Evolutionary conservation across 225 moss, liverwort and hornwort genomes (phyloP).

Genomic region (Sphagnum tenellum): DNA sequence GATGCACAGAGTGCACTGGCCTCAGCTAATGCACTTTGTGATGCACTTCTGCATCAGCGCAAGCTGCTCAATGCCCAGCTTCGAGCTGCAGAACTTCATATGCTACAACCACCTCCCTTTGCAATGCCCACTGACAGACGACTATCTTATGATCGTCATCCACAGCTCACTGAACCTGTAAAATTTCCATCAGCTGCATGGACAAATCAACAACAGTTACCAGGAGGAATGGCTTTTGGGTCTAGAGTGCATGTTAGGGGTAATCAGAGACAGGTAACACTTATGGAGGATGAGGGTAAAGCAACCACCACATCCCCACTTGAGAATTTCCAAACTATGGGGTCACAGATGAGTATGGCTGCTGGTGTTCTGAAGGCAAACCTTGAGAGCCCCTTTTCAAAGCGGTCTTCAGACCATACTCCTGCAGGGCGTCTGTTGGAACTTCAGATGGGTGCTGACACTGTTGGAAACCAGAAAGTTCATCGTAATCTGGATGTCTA

Average conservation of each 20-base stretch:
- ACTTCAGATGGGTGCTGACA: slow-evolving; percentile 4
- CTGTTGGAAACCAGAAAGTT: background rate
- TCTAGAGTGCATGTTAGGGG: background rate
- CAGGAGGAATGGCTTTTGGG: slow-evolving; percentile 2
- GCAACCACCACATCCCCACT: too few species aligned
- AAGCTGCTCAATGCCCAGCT: slow-evolving; percentile 41
- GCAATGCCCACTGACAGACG: slow-evolving; percentile 15
- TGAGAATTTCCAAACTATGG: slow-evolving; percentile 6
- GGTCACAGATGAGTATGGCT: slow-evolving; percentile 20
- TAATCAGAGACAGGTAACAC: background rate
- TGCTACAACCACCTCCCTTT: slow-evolving; percentile 19
- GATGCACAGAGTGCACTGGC: slow-evolving; percentile 55
- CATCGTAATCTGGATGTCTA: background rate
- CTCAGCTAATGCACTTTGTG: slow-evolving; percentile 43
- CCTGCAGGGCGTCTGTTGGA: slow-evolving; percentile 4
- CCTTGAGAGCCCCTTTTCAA: slow-evolving; percentile 6
- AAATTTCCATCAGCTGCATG: slow-evolving; percentile 5
- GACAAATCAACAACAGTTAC: slow-evolving; percentile 4
- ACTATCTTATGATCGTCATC: slow-evolving; percentile 14
- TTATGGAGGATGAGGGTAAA: too few species aligned
- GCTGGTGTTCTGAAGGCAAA: slow-evolving; percentile 23
- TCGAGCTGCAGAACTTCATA: slow-evolving; percentile 37
- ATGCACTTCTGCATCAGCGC: slow-evolving; percentile 38
- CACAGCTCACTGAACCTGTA: slow-evolving; percentile 16
- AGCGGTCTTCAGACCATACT: background rate